Evolutionary conservation across 2,329 filamentous ascomycete genomes (phyloP).

Genomic region (Metarhizium robertsii): DNA sequence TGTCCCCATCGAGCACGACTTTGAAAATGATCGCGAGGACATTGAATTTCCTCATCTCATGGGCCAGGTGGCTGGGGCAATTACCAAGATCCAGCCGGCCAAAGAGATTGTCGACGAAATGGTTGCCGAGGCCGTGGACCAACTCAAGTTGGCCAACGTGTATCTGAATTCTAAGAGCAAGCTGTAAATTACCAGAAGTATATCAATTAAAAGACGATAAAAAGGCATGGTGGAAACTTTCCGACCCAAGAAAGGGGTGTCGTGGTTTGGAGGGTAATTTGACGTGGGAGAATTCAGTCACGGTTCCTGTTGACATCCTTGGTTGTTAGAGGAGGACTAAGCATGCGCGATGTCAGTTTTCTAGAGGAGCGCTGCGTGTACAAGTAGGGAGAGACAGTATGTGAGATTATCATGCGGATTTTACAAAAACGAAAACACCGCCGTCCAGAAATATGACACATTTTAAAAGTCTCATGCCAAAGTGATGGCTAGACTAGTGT

Average conservation of each 20-base stretch:
- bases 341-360: no score
- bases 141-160: constrained; percentile 51
- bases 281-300: not conserved
- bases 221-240: not conserved
- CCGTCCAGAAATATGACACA: no score
- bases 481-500: no score
- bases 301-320: not conserved
- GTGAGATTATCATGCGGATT: not conserved
- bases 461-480: no score
- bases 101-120: constrained; percentile 82
- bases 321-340: no score
- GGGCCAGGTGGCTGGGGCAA: constrained; percentile 82
- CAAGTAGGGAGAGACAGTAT: not conserved
- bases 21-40: constrained; percentile 66
- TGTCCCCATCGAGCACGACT: constrained; percentile 72
- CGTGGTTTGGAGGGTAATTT: no score
- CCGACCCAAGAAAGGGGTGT: not conserved
- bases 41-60: constrained; percentile 83
- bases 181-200: constrained; percentile 20
- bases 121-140: constrained; percentile 65
- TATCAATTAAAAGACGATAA: not conserved
- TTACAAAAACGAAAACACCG: not conserved
- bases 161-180: constrained; percentile 45
- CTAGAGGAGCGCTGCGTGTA: not conserved
- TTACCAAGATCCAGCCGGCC: constrained; percentile 71